Conservation (phyloP, 1,139 yeast genomes). For the Pichia inconspicua region DNA sequence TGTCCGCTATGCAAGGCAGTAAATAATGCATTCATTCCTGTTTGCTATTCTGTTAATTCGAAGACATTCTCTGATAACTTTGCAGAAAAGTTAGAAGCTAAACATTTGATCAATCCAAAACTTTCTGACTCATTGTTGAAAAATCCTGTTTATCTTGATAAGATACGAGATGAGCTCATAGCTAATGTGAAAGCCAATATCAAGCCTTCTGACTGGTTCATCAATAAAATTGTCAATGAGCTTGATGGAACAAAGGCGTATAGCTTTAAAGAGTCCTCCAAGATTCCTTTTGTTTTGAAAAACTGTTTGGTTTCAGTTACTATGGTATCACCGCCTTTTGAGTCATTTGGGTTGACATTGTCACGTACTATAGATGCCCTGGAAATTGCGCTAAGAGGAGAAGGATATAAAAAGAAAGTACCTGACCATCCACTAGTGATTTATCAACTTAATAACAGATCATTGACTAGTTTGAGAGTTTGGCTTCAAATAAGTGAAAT, state of each 20-base stretch:
- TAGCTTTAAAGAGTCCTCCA: slow-evolving; percentile 13
- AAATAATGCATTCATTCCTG: slow-evolving; percentile 77
- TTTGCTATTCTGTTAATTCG: slow-evolving; percentile 40
- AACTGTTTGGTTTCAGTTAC: slow-evolving; percentile 20
- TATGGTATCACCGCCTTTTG: slow-evolving; percentile 24
- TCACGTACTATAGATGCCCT: slow-evolving; percentile 52
- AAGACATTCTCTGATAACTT: slow-evolving; percentile 17
- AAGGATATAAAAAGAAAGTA: slow-evolving; percentile 13
- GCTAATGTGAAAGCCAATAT: slow-evolving; percentile 17
- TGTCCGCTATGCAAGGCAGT: slow-evolving; percentile 91
- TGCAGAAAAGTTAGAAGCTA: slow-evolving; percentile 1
- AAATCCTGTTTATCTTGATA: slow-evolving; percentile 10
- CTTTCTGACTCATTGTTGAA: slow-evolving; percentile 9
- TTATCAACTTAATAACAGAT: slow-evolving; percentile 53
- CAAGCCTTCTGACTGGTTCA: slow-evolving; percentile 23
- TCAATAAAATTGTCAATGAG: slow-evolving; percentile 12
- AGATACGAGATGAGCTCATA: slow-evolving; percentile 18
- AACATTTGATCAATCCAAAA: slow-evolving; percentile 13
- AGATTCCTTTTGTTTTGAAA: slow-evolving; percentile 20
- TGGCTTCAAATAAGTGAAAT: slow-evolving; percentile 28
- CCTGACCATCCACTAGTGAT: slow-evolving; percentile 35
- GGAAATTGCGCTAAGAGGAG: slow-evolving; percentile 64
- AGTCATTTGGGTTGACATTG: slow-evolving; percentile 30
- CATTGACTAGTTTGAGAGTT: slow-evolving; percentile 50
- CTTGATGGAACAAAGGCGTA: slow-evolving; percentile 8